These are phyloP conservation scores for Entophlyctis luteolus DNA, from an alignment of 192 early-diverging fungal genomes.

Conservation along the genomic window DNA sequence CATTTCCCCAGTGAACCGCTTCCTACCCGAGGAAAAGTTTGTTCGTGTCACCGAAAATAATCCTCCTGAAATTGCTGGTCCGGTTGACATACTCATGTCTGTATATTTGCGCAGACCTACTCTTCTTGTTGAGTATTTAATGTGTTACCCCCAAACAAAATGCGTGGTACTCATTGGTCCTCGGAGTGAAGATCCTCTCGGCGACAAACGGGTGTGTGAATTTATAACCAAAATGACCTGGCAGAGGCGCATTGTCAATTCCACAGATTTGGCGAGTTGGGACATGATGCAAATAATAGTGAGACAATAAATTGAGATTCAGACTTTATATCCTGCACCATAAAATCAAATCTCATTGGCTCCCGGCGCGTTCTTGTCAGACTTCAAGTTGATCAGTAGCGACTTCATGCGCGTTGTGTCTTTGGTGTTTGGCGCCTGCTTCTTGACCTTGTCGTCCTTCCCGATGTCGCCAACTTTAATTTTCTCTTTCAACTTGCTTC, in stretches of 20 bases:
- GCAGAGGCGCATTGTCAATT: no score
- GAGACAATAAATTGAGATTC: no score
- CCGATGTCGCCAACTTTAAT: conserved; percentile 23
- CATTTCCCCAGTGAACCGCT: conserved; percentile 5
- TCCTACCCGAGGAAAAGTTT: neutral
- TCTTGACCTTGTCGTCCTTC: conserved; percentile 32
- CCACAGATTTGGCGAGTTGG: no score
- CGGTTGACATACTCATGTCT: neutral
- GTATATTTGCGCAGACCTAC: conserved; percentile 5
- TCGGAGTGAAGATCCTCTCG: neutral
- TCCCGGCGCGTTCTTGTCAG: conserved; percentile 42
- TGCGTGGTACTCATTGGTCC: conserved; percentile 8
- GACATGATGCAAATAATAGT: no score
- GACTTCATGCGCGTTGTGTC: conserved; percentile 51
- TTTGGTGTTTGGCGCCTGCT: conserved; percentile 26
- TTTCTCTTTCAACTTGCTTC: conserved; percentile 26
- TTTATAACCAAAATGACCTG: no score
- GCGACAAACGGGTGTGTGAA: no score
- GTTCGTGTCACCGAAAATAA: neutral
- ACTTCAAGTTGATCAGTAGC: conserved; percentile 40
- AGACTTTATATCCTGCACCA: no score
- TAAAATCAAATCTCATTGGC: conserved; percentile 19
- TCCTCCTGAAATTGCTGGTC: no score
- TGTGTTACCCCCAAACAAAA: neutral
- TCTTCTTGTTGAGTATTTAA: neutral